Percentiles rank a stretch among this genome's conserved stretches.
These are phyloP conservation scores for Pseudoscleropodium purum DNA, from an alignment of 225 moss, liverwort and hornwort genomes.

Conservation along the genomic window DNA sequence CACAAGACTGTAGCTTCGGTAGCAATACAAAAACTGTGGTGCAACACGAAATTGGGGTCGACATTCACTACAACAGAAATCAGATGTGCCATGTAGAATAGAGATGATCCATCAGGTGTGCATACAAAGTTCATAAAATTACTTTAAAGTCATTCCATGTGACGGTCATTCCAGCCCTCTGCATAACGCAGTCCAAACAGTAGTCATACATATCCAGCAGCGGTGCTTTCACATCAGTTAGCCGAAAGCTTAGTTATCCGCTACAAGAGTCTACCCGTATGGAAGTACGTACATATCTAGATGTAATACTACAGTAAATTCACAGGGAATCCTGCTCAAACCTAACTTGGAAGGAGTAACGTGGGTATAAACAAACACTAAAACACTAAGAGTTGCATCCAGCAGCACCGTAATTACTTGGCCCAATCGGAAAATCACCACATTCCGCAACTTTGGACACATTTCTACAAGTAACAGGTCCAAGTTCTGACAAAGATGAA, in stretches of 20 bases:
- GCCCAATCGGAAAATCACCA: not conserved
- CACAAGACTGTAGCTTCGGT: not conserved
- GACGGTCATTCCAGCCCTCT: not conserved
- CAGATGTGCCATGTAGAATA: not conserved
- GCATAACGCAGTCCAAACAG: not conserved
- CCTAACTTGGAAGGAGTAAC: not conserved
- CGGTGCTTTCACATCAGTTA: not conserved
- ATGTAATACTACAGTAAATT: not conserved
- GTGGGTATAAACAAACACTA: not conserved
- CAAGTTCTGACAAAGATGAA: not conserved
- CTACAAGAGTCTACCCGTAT: not conserved
- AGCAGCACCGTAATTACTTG: not conserved
- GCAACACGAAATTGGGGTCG: not conserved
- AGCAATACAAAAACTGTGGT: not conserved
- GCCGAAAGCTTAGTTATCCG: not conserved
- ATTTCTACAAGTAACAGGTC: not conserved
- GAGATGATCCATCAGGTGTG: not conserved
- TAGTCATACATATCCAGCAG: not conserved
- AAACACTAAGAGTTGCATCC: not conserved
- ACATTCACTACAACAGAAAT: not conserved
- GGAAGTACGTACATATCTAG: not conserved
- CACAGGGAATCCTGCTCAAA: not conserved
- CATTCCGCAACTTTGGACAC: not conserved
- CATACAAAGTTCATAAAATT: not conserved
- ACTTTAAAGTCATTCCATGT: not conserved